These are phyloP conservation scores for Cardiospermum halicacabum DNA, from an alignment of 345 rosid genomes.

Conservation along the genomic window DNA sequence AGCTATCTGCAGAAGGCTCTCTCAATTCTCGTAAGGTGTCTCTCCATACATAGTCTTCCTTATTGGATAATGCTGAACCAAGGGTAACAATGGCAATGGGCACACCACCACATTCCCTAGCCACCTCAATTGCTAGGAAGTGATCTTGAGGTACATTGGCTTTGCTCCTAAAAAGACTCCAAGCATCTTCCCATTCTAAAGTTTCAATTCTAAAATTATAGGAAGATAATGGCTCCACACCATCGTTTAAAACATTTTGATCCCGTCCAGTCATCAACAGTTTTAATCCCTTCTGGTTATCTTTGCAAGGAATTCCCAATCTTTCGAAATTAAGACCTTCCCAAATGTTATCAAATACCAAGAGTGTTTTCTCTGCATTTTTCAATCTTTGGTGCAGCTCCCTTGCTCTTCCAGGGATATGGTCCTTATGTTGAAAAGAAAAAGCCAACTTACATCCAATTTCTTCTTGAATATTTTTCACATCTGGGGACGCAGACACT, in stretches of 20 bases:
- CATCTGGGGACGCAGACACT: neutral
- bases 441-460: constrained; percentile 5
- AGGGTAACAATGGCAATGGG: neutral
- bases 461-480: neutral
- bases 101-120: neutral
- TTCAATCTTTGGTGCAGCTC: neutral
- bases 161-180: neutral
- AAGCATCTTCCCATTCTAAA: neutral
- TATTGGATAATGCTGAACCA: neutral
- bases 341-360: constrained; percentile 14
- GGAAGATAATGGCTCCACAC: neutral
- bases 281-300: neutral
- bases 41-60: neutral
- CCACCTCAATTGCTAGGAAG: neutral
- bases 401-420: neutral
- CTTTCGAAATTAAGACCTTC: neutral
- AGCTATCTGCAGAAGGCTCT: no score
- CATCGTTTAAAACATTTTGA: neutral
- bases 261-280: constrained; percentile 1
- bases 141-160: neutral
- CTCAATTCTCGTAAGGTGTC: neutral
- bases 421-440: neutral
- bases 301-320: neutral
- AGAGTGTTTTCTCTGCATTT: neutral
- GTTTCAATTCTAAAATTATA: neutral